Conservation (phyloP, 2,329 filamentous ascomycete genomes). For the Aaosphaeria pasadenensis region DNA sequence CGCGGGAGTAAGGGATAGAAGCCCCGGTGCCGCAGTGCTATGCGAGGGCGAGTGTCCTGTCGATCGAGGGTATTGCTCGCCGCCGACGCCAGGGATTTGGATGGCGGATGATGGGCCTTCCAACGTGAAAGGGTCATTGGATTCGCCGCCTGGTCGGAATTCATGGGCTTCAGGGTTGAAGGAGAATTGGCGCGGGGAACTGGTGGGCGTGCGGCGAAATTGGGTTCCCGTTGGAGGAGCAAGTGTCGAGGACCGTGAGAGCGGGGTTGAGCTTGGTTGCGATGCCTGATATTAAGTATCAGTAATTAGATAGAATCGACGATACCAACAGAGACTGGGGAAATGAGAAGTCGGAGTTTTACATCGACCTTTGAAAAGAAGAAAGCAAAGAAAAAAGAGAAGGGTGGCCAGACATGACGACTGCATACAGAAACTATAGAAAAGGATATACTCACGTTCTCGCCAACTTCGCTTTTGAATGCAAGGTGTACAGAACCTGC, state of each 20-base stretch:
- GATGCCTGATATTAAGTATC: no score
- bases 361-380: background rate
- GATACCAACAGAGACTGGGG: background rate
- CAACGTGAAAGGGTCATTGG: conserved; percentile 7
- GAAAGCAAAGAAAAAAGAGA: background rate
- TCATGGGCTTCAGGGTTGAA: conserved; percentile 37
- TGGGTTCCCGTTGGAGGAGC: conserved; percentile 17
- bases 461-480: conserved; percentile 11
- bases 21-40: conserved; percentile 20
- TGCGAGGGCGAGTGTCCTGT: no score
- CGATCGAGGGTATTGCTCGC: no score
- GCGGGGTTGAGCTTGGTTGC: conserved; percentile 7
- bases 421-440: background rate
- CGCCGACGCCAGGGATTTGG: no score
- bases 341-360: background rate
- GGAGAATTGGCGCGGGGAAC: conserved; percentile 26
- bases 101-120: conserved; percentile 12
- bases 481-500: conserved; percentile 23
- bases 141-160: conserved; percentile 22
- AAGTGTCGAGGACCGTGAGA: conserved; percentile 24
- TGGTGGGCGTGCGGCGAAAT: conserved; percentile 19
- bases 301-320: conserved; percentile 2
- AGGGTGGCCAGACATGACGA: background rate
- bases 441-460: conserved; percentile 1
- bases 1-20: conserved; percentile 29